Conservation (phyloP, 352 stramenopile genomes). For the Bremia lactucae region DNA sequence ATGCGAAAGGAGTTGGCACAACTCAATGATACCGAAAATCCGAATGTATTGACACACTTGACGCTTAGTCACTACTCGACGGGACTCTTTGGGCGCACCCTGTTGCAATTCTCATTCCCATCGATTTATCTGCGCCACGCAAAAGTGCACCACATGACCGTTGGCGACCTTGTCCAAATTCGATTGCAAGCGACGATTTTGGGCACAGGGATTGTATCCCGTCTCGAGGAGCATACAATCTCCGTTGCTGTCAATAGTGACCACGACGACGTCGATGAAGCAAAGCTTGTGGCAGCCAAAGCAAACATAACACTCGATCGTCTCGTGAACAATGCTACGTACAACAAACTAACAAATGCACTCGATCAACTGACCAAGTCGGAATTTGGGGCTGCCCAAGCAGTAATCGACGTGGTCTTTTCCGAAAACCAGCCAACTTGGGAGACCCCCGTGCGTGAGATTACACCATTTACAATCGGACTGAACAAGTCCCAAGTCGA, state of each 20-base stretch:
- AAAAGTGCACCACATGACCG: conserved; percentile 74
- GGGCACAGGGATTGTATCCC: conserved; percentile 53
- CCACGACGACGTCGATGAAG: conserved; percentile 50
- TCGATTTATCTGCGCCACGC: conserved; percentile 24
- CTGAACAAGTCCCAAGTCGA: conserved; percentile 74
- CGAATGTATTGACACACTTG: conserved; percentile 53
- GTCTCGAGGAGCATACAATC: conserved; percentile 48
- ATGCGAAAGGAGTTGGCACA: conserved; percentile 44
- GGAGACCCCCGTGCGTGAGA: conserved; percentile 36
- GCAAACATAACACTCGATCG: conserved; percentile 55
- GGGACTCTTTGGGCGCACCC: conserved; percentile 55
- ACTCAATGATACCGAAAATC: conserved; percentile 47
- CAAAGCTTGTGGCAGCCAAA: conserved; percentile 20
- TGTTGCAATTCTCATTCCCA: conserved; percentile 48
- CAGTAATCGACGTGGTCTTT: conserved; percentile 68
- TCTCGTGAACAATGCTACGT: conserved; percentile 82
- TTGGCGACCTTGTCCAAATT: conserved; percentile 78
- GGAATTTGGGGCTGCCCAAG: conserved; percentile 40
- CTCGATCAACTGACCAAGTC: conserved; percentile 62
- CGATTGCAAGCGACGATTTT: conserved; percentile 27
- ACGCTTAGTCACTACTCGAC: conserved; percentile 30
- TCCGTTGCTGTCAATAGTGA: conserved; percentile 38
- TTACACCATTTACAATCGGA: conserved; percentile 35
- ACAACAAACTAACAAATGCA: conserved; percentile 49
- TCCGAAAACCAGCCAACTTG: conserved; percentile 30